Conservation (phyloP, 495 filamentous ascomycete genomes). For the Annulohypoxylon maeteangense region DNA sequence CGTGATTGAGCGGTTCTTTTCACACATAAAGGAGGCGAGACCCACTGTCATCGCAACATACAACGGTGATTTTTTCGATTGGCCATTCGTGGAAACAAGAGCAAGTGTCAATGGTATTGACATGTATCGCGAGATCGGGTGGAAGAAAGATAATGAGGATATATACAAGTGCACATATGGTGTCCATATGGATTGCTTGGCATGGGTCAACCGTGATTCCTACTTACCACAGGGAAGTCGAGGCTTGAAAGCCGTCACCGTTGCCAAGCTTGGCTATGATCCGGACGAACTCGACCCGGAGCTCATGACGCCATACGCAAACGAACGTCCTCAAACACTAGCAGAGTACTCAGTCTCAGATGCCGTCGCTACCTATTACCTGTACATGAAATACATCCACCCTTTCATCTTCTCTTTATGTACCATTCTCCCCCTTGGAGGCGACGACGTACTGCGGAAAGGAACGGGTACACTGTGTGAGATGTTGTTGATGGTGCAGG, state of each 20-base stretch:
- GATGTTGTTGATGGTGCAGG: slow-evolving; percentile 99
- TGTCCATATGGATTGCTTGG: slow-evolving; percentile 98
- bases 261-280: slow-evolving; percentile 97
- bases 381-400: slow-evolving; percentile 99
- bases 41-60: slow-evolving; percentile 98
- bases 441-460: slow-evolving; percentile 92
- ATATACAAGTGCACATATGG: slow-evolving; percentile 95
- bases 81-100: slow-evolving; percentile 96
- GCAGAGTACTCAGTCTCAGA: slow-evolving; percentile 99
- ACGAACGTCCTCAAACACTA: slow-evolving; percentile 89
- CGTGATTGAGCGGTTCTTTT: slow-evolving; percentile 90
- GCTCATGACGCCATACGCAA: slow-evolving; percentile 95
- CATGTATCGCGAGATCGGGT: slow-evolving; percentile 98
- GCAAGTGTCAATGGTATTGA: slow-evolving; percentile 96
- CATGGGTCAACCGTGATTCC: slow-evolving; percentile 98
- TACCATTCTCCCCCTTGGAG: slow-evolving; percentile 92
- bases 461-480: slow-evolving; percentile 98
- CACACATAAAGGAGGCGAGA: slow-evolving; percentile 92
- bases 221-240: slow-evolving; percentile 97
- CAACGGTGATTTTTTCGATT: slow-evolving; percentile 99
- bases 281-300: slow-evolving; percentile 98
- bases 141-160: slow-evolving; percentile 92
- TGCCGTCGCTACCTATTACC: slow-evolving; percentile 97
- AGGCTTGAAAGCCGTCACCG: slow-evolving; percentile 96
- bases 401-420: slow-evolving; percentile 99